These are phyloP conservation scores for Triangularia setosa DNA, from an alignment of 2,329 filamentous ascomycete genomes.

Conservation along the genomic window DNA sequence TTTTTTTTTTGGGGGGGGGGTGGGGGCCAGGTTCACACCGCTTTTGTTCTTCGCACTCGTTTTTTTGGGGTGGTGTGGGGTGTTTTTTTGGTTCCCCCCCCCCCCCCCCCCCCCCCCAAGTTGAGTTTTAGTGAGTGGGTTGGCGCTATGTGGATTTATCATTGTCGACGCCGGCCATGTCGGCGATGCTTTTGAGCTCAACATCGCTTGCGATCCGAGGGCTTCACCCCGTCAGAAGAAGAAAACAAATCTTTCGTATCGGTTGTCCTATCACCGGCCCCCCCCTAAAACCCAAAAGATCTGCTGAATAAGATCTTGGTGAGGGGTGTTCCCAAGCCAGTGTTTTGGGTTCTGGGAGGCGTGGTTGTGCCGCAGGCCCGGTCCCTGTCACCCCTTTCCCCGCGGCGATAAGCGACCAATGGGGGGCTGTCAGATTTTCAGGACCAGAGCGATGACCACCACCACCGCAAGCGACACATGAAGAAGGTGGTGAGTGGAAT, in stretches of 20 bases:
- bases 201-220: neutral
- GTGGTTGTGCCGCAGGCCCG: slow-evolving; percentile 10
- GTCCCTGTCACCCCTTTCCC: slow-evolving; percentile 11
- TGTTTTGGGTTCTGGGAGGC: neutral
- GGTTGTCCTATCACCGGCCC: neutral
- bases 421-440: neutral
- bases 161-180: neutral
- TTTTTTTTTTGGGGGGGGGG: too few relatives aligned
- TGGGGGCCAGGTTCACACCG: too few relatives aligned
- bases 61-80: too few relatives aligned
- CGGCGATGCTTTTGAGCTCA: neutral
- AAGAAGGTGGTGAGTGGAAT: neutral
- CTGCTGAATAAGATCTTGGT: slow-evolving; percentile 12
- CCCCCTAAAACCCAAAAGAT: neutral
- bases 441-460: neutral
- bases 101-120: too few relatives aligned
- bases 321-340: neutral
- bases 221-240: neutral
- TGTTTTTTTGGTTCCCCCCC: too few relatives aligned
- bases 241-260: neutral
- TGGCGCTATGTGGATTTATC: neutral
- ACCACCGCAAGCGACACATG: neutral
- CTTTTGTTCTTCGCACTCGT: too few relatives aligned
- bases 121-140: neutral
- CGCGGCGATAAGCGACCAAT: neutral